phyloP scores from a whole-genome alignment of 2,329 filamentous ascomycete species.

The Stylonectria norvegica region DNA sequence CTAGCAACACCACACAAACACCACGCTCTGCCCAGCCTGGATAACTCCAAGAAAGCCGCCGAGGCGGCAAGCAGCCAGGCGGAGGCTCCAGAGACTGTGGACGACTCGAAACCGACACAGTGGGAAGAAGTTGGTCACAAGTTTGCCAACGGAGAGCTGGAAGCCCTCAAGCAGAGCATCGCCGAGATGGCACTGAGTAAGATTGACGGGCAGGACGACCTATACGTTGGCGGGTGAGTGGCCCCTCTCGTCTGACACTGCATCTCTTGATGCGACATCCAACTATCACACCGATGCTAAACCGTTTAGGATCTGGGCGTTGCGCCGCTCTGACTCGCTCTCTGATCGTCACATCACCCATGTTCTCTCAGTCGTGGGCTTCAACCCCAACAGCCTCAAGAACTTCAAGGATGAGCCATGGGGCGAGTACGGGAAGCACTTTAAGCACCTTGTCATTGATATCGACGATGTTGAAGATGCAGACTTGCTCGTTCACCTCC shows the following conservation, averaged over 20 bases:
- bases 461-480: constrained; percentile 90
- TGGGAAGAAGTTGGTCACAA: constrained; percentile 26
- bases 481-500: constrained; percentile 78
- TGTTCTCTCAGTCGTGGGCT: constrained; percentile 76
- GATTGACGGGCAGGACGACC: constrained; percentile 40
- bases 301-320: constrained; percentile 66
- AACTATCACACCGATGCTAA: constrained; percentile 19
- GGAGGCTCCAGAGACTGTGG: constrained; percentile 2
- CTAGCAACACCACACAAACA: too few relatives aligned
- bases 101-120: constrained; percentile 14
- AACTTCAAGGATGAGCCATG: constrained; percentile 49
- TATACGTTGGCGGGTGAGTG: constrained; percentile 40
- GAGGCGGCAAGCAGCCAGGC: background rate
- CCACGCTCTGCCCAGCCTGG: too few relatives aligned
- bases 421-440: constrained; percentile 52
- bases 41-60: constrained; percentile 2
- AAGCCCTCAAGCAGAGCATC: constrained; percentile 30
- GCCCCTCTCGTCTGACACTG: constrained; percentile 2
- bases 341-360: constrained; percentile 77
- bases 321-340: constrained; percentile 69
- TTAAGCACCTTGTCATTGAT: constrained; percentile 73
- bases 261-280: too few relatives aligned
- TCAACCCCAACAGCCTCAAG: constrained; percentile 38
- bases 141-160: constrained; percentile 21
- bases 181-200: constrained; percentile 41